Conservation (phyloP, 2,329 filamentous ascomycete species). For the Aspergillus pseudoviridinutans region DNA sequence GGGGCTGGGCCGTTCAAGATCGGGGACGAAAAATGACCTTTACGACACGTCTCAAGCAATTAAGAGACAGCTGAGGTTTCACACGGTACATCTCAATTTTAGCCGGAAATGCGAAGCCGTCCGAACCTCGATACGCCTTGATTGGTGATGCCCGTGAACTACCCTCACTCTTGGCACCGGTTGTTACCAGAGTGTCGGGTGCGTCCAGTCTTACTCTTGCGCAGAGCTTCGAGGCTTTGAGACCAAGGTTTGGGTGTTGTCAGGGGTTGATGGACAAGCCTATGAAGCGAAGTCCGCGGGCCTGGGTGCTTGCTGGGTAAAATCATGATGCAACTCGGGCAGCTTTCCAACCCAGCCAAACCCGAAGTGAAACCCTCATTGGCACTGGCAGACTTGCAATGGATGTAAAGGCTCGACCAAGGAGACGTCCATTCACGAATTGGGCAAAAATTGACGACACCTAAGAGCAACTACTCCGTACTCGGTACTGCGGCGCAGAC, state of each 20-base stretch:
- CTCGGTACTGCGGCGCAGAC: background rate
- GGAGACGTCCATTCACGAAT: background rate
- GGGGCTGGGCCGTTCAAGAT: background rate
- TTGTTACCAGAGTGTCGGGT: background rate
- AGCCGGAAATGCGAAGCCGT: background rate
- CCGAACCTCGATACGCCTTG: background rate
- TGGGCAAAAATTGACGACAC: background rate
- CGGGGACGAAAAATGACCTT: background rate
- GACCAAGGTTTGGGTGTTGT: background rate
- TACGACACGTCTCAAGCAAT: background rate
- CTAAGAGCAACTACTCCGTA: background rate
- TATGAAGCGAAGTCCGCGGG: background rate
- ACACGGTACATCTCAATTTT: background rate
- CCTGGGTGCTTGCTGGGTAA: background rate
- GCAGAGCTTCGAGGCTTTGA: background rate
- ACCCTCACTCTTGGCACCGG: background rate
- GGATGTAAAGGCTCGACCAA: background rate
- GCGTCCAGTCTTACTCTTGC: background rate
- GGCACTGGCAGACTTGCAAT: background rate
- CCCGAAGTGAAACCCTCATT: background rate
- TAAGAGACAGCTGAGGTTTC: background rate
- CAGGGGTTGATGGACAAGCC: background rate
- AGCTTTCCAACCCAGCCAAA: background rate
- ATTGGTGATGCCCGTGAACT: background rate
- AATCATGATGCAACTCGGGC: background rate